A percentile compares a stretch with the other conserved stretches of the same genome.
Conservation (phyloP, 2,329 filamentous ascomycete genomes). For the Gaeumannomyces sp. region DNA sequence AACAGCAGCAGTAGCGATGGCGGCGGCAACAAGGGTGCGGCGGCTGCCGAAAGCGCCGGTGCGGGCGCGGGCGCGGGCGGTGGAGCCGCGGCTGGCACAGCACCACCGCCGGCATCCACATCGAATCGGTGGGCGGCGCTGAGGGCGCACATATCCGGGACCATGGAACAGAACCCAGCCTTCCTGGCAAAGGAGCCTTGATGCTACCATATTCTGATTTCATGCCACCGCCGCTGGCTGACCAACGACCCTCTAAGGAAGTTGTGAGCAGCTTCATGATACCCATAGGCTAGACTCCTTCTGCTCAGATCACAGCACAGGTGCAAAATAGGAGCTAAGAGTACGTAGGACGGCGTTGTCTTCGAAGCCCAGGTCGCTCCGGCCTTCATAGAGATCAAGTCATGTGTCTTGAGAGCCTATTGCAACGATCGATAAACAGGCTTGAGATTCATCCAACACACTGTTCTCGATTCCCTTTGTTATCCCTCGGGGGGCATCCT, state of each 20-base stretch:
- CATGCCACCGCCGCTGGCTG: too few relatives aligned
- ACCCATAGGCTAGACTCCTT: background rate
- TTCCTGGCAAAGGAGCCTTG: slow-evolving; percentile 40
- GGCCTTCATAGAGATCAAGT: too few relatives aligned
- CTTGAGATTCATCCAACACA: too few relatives aligned
- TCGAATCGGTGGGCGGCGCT: slow-evolving; percentile 72
- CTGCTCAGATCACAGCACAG: too few relatives aligned
- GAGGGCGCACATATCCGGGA: slow-evolving; percentile 75
- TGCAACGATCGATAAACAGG: too few relatives aligned
- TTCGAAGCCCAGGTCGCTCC: too few relatives aligned
- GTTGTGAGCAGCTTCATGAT: background rate
- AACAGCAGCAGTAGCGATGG: slow-evolving; percentile 23
- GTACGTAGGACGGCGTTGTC: too few relatives aligned
- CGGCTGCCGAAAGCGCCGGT: slow-evolving; percentile 11
- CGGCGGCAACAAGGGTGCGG: slow-evolving; percentile 11
- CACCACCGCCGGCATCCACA: slow-evolving; percentile 28
- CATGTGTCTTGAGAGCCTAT: too few relatives aligned
- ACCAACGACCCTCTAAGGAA: too few relatives aligned
- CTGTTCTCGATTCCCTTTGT: too few relatives aligned
- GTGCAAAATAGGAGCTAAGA: too few relatives aligned
- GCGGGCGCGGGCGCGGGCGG: slow-evolving; percentile 2
- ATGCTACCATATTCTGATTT: background rate
- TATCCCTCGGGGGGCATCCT: too few relatives aligned
- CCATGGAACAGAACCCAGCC: slow-evolving; percentile 81
- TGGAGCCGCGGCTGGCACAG: slow-evolving; percentile 13